phyloP scores from a whole-genome alignment of 345 rosid genomes.

The Chamaenerion angustifolium region DNA sequence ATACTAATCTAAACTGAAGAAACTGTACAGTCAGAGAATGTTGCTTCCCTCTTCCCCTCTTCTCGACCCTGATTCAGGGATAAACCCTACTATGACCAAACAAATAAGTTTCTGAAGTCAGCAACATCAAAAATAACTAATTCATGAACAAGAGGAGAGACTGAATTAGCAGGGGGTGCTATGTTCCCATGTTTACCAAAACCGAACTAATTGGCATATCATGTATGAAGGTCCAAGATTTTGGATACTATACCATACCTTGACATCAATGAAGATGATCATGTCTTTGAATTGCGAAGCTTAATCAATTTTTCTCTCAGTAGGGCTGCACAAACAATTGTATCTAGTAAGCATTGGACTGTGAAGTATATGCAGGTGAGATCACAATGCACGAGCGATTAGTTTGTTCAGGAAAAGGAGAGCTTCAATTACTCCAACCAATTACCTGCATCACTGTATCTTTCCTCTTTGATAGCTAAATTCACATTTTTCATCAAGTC shows the following conservation, averaged over 20 bases:
- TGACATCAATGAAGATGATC: conserved; percentile 9
- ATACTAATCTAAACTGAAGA: too few relatives aligned
- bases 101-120: too few relatives aligned
- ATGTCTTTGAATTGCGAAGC: conserved; percentile 34
- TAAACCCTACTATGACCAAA: too few relatives aligned
- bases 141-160: too few relatives aligned
- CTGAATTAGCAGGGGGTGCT: too few relatives aligned
- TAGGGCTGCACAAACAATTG: conserved; percentile 35
- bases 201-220: too few relatives aligned
- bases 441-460: conserved; percentile 81
- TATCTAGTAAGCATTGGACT: not conserved
- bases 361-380: conserved; percentile 1
- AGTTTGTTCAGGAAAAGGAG: conserved; percentile 1
- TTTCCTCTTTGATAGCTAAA: conserved; percentile 65
- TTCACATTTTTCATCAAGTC: conserved; percentile 46
- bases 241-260: conserved; percentile 5
- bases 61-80: too few relatives aligned
- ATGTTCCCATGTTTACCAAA: too few relatives aligned
- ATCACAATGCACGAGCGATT: not conserved
- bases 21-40: too few relatives aligned
- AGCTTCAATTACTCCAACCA: not conserved
- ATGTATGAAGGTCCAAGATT: not conserved
- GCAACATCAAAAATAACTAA: too few relatives aligned
- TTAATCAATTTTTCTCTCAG: conserved; percentile 61
- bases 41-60: too few relatives aligned